These are phyloP conservation scores for Aureobasidium leucospermi DNA, from an alignment of 2,329 filamentous ascomycete genomes.

Conservation along the genomic window DNA sequence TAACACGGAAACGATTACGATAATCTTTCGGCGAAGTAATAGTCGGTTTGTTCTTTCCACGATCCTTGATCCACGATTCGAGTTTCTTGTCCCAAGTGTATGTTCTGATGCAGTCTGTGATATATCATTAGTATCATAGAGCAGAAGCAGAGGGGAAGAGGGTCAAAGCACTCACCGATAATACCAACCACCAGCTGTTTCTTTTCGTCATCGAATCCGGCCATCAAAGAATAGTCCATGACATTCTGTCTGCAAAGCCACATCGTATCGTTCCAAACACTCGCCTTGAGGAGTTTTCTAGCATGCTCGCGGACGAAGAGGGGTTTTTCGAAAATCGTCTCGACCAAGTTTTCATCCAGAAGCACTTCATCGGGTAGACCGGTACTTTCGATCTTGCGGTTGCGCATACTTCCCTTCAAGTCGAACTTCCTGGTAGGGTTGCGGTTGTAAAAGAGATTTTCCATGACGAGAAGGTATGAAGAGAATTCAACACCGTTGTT, in stretches of 20 bases:
- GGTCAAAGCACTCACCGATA: slow-evolving; percentile 41
- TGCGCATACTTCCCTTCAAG: slow-evolving; percentile 96
- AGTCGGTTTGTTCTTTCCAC: slow-evolving; percentile 79
- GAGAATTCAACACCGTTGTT: slow-evolving; percentile 87
- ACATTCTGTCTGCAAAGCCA: slow-evolving; percentile 93
- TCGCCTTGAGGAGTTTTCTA: slow-evolving; percentile 83
- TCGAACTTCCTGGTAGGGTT: slow-evolving; percentile 76
- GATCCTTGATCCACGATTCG: slow-evolving; percentile 99
- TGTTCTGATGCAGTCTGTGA: slow-evolving; percentile 79
- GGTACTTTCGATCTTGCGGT: slow-evolving; percentile 92
- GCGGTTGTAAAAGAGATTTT: slow-evolving; percentile 96
- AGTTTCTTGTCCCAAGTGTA: slow-evolving; percentile 99
- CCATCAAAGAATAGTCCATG: slow-evolving; percentile 99
- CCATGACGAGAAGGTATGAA: slow-evolving; percentile 89
- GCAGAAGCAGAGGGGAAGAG: neutral
- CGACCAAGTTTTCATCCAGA: slow-evolving; percentile 96
- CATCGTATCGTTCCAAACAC: slow-evolving; percentile 95
- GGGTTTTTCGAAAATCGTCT: slow-evolving; percentile 96
- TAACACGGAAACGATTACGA: slow-evolving; percentile 88
- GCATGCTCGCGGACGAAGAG: slow-evolving; percentile 93
- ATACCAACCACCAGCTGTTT: slow-evolving; percentile 95
- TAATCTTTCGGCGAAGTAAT: slow-evolving; percentile 98
- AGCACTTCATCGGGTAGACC: slow-evolving; percentile 95
- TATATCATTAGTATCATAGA: neutral
- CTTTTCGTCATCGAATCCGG: slow-evolving; percentile 82